These are phyloP conservation scores for Cadophora malorum DNA, from an alignment of 2,329 filamentous ascomycete species.

Conservation along the genomic window DNA sequence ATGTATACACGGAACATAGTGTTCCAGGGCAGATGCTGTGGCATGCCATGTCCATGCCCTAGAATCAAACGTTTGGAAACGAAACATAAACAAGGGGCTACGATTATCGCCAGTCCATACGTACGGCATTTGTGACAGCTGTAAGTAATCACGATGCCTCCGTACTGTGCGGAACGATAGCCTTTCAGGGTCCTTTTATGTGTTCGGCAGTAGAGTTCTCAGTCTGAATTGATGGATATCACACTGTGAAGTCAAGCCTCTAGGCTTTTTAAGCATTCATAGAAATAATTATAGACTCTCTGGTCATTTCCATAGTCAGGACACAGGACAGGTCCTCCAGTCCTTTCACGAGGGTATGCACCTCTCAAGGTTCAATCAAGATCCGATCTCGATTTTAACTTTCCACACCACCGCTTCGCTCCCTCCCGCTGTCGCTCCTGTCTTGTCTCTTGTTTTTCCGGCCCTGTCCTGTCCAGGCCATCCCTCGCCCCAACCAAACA, in stretches of 20 bases:
- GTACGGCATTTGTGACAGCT: neutral
- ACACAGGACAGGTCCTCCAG: no score
- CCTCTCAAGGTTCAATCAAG: neutral
- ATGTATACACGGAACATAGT: neutral
- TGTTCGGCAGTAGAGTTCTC: neutral
- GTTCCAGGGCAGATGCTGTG: neutral
- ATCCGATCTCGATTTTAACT: slow-evolving; percentile 3
- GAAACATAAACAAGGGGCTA: neutral
- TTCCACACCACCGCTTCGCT: neutral
- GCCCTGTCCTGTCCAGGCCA: neutral
- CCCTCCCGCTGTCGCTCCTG: neutral
- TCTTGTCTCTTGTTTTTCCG: neutral
- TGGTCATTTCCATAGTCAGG: neutral
- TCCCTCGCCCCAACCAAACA: neutral
- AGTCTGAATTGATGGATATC: no score
- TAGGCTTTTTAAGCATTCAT: no score
- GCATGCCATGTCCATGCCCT: neutral
- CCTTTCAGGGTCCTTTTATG: neutral
- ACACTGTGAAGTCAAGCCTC: no score
- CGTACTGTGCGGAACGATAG: neutral
- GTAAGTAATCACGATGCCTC: neutral
- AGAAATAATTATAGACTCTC: no score
- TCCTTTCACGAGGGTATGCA: neutral
- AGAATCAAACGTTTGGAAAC: neutral
- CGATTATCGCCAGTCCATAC: neutral